These are phyloP conservation scores for Aureobasidium sp. DNA, from an alignment of 2,329 filamentous ascomycete species.

Conservation along the genomic window DNA sequence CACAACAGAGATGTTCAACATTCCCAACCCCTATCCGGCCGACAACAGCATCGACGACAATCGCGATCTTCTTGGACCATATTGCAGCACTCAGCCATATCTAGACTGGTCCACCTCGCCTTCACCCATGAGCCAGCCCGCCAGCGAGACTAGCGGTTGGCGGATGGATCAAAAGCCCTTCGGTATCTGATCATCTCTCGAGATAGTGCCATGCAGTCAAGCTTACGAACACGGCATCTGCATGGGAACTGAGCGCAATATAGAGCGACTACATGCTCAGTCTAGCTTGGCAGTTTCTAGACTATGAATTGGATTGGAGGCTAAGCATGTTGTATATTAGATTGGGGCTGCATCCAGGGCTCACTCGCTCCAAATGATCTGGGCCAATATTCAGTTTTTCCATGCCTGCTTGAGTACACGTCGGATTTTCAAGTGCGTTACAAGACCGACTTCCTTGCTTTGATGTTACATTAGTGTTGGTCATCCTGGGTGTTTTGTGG, in stretches of 20 bases:
- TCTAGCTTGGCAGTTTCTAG: background rate
- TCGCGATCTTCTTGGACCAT: background rate
- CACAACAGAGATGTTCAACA: conserved; percentile 2
- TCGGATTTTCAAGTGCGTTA: background rate
- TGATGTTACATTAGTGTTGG: background rate
- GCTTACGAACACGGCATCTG: background rate
- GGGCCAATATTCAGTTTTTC: background rate
- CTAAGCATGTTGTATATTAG: background rate
- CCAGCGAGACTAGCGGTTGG: background rate
- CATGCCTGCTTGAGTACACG: background rate
- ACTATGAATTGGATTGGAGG: background rate
- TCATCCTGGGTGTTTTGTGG: background rate
- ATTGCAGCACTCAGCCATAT: background rate
- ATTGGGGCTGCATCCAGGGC: background rate
- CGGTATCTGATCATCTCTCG: background rate
- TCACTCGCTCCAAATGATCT: no score
- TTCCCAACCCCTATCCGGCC: background rate
- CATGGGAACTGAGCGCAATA: background rate
- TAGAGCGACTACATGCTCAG: background rate
- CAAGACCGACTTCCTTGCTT: background rate
- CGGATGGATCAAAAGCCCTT: background rate
- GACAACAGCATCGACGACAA: conserved; percentile 4
- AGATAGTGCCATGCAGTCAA: background rate
- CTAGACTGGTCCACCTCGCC: conserved; percentile 1
- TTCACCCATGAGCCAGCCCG: background rate